Base-by-base conservation (phyloP, 2,329 filamentous ascomycete species). In the Diaporthe sp. region DNA sequence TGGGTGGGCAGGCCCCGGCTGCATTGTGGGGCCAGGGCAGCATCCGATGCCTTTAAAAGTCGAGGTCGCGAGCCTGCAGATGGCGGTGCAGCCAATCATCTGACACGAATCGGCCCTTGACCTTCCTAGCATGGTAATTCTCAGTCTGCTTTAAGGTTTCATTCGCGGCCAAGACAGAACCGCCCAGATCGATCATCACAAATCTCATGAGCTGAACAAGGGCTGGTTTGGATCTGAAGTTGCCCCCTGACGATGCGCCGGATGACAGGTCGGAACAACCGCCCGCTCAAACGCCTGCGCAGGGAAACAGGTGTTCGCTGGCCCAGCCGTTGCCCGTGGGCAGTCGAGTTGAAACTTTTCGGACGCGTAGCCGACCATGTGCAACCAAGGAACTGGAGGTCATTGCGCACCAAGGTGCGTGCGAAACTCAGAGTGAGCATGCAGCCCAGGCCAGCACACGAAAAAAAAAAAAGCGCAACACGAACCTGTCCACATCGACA, bases 31-130 rank as follows among this genome's bases (percentile, higher is more conserved):
- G 65, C 65, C 46, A 53, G 65, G 71, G 42, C 71, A 62, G 57
- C 71, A 53, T 61, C 51, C 71, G 57, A 72, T 72, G 37, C 71
- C 71, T 72, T 62, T 53, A 51, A 49, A n/a, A 72, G 57, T 61
- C 71, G 60, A 72, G 57, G 71, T 72, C 71, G 71, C 71, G 71
- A 62, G 49, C 71, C 25, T 72, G 71, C 71, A 72, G 57, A 42
- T 53, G 31, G 57, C 70, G 31, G 57, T 19, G 22, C 57, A 42
- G 71, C 71, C 71, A 72, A 72, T 72, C 71, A 72, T 42, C 71
- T 72, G 71, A 72, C 71, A 72, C 71, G 57, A 51, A 53, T 62
- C 57, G 22, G 34, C 25, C 71, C 57, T 53, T 61, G 57, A 62
- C 57, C 53, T 72, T 72, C 71, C 71, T 53, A 61, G 57, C 39